Evolutionary conservation across 208 protist genomes (phyloP), one percentile per base, ranked within the genome.

Genomic region (Polymyxa betae): DNA sequence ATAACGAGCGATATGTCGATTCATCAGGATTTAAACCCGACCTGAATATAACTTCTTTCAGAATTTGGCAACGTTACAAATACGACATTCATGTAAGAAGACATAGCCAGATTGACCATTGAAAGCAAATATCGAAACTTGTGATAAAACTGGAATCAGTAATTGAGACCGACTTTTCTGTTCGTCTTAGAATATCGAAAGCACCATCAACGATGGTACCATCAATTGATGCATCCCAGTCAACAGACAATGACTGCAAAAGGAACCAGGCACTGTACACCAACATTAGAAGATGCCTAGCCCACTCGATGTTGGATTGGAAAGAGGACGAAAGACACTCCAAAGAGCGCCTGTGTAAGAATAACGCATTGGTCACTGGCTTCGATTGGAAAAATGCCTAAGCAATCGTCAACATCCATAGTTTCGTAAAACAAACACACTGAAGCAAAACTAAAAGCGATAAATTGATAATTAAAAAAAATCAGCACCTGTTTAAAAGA

Each of bases 191-290:
- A 82, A 82, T 43, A 5, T 43, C 16, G 40, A 82, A 82, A 12
- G 72, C 72, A n/a, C n/a, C 72, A 43, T 82, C 72, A 82, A 82
- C 72, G n/a, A 82, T n/a, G n/a, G 35, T 35, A 5, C n/a, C 40
- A 35, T 5, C 35, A 35, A 82, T 5, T 35, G n/a, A 45, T 5
- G 72, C 12, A n/a, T 82, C 35, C 72, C 72, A 82, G 72, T 82
- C 72, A 43, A 35, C n/a, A 35, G 40, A 43, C 5, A 45, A 20
- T 5, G 72, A 35, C n/a, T 5, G 16, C n/a, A 82, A n/a, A 5
- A 82, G 40, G 72, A 82, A 82, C 72, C 72, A 82, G 5, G 72
- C 5, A n/a, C 72, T 82, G 72, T 82, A 82, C 5, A 82, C 72
- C 5, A 82, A n/a, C 72, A 82, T 82, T 5, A 82, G 72, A 5